Conservation (phyloP, 208 protist species). For the Willaertia magna region DNA sequence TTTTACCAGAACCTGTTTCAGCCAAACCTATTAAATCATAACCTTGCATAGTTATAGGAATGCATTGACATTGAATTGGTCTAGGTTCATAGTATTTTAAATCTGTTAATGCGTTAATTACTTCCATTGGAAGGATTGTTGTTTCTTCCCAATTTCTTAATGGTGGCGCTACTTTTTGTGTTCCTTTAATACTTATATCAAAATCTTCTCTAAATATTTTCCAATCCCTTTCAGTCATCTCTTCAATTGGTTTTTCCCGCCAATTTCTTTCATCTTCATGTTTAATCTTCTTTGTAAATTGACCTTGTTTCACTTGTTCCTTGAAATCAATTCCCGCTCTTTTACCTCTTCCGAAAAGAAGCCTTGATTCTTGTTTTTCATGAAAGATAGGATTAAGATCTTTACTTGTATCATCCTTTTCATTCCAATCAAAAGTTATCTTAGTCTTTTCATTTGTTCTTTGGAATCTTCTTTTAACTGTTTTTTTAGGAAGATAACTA, state of each 20-base stretch:
- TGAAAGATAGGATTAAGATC: neutral
- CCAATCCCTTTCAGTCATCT: constrained; percentile 74
- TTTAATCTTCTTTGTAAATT: neutral
- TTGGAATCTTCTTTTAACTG: neutral
- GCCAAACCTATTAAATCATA: constrained; percentile 69
- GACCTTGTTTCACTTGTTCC: neutral
- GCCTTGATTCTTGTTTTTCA: neutral
- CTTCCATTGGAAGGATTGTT: constrained; percentile 25
- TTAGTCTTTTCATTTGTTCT: neutral
- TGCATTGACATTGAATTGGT: constrained; percentile 55
- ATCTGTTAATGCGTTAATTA: constrained; percentile 26
- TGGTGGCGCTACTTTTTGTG: constrained; percentile 37
- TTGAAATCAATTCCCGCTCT: neutral
- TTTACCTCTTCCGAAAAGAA: neutral
- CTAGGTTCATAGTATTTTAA: constrained; percentile 52
- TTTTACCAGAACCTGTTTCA: constrained; percentile 65
- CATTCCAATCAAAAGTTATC: constrained; percentile 4
- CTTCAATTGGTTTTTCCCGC: constrained; percentile 44
- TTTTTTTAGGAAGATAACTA: neutral
- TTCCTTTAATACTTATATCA: constrained; percentile 47
- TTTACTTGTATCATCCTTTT: neutral
- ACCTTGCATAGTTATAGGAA: constrained; percentile 52
- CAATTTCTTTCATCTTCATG: constrained; percentile 29
- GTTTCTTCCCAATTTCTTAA: constrained; percentile 53
- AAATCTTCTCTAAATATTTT: constrained; percentile 75